Percentiles rank a stretch among this genome's conserved stretches.
phyloP scores from a whole-genome alignment of 2,329 filamentous ascomycete species.

The Aspergillus pseudoglaucus region DNA sequence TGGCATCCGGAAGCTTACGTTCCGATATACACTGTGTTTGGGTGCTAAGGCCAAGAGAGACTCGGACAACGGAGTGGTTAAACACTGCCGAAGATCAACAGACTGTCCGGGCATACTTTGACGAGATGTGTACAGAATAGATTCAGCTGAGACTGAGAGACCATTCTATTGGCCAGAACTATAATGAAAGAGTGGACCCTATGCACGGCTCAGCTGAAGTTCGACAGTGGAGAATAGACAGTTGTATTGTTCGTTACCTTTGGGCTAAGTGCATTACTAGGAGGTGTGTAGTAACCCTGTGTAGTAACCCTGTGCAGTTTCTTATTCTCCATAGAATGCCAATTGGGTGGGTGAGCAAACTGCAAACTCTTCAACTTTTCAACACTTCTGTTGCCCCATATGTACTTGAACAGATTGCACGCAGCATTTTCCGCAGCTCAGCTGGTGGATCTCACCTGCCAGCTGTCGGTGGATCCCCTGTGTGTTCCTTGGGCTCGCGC shows the following conservation, averaged over 20 bases:
- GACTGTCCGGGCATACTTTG: background rate
- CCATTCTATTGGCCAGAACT: background rate
- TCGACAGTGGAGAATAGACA: background rate
- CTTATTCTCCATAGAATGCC: background rate
- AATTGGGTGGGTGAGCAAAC: background rate
- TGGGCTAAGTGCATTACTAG: background rate
- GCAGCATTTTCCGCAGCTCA: background rate
- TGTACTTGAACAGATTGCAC: background rate
- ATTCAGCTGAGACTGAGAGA: background rate
- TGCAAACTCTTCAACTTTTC: background rate
- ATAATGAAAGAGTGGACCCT: background rate
- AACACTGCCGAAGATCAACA: too few relatives aligned
- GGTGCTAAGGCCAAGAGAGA: background rate
- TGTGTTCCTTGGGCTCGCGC: background rate
- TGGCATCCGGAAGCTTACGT: too few relatives aligned
- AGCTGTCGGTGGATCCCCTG: too few relatives aligned
- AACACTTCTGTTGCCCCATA: background rate
- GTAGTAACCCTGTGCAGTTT: background rate
- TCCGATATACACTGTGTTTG: background rate
- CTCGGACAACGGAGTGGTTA: background rate
- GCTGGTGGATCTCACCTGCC: background rate
- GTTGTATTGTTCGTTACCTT: background rate
- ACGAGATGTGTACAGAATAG: background rate
- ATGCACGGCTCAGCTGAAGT: background rate
- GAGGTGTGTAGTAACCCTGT: background rate